Evolutionary conservation across 208 protist genomes (phyloP).

Genomic region (Herpetomonas tarakana): DNA sequence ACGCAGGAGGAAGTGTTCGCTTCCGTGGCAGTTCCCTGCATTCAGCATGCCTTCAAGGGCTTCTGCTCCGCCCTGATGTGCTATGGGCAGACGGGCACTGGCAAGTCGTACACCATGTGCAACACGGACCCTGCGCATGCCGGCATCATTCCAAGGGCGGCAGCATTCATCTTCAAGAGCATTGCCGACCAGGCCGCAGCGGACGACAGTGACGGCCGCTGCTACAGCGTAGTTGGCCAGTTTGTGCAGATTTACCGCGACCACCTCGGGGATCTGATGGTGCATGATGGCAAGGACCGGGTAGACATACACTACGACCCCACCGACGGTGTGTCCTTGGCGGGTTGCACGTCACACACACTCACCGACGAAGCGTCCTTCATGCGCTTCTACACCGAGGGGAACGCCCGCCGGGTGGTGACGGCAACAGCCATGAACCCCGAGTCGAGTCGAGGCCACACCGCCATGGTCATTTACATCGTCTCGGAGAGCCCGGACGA

Average conservation of each 20-base stretch:
- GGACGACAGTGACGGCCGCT: conserved; percentile 6
- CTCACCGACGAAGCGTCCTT: conserved; percentile 62
- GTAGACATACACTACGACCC: conserved; percentile 80
- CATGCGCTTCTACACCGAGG: conserved; percentile 80
- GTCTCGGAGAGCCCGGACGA: conserved; percentile 53
- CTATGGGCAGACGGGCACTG: conserved; percentile 92
- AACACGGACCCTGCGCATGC: conserved; percentile 70
- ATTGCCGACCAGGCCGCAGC: conserved; percentile 20
- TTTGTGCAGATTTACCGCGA: conserved; percentile 93
- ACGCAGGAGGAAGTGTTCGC: conserved; percentile 82
- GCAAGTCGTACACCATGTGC: conserved; percentile 92
- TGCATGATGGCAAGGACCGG: conserved; percentile 50
- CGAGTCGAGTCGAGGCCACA: conserved; percentile 87
- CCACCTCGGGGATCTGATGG: conserved; percentile 80
- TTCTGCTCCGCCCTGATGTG: conserved; percentile 90
- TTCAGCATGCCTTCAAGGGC: conserved; percentile 84
- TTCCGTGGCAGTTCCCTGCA: conserved; percentile 68
- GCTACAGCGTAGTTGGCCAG: conserved; percentile 59
- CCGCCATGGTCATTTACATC: conserved; percentile 76
- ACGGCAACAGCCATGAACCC: conserved; percentile 90
- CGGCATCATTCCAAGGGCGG: conserved; percentile 86
- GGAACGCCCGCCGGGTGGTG: conserved; percentile 80
- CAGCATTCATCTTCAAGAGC: conserved; percentile 66
- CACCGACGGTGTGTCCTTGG: conserved; percentile 65
- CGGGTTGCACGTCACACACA: conserved; percentile 61